Percentiles rank a stretch among this genome's conserved stretches.
Conservation (phyloP, 2,329 filamentous ascomycete species). For the Aspergillus novofumigatus region DNA sequence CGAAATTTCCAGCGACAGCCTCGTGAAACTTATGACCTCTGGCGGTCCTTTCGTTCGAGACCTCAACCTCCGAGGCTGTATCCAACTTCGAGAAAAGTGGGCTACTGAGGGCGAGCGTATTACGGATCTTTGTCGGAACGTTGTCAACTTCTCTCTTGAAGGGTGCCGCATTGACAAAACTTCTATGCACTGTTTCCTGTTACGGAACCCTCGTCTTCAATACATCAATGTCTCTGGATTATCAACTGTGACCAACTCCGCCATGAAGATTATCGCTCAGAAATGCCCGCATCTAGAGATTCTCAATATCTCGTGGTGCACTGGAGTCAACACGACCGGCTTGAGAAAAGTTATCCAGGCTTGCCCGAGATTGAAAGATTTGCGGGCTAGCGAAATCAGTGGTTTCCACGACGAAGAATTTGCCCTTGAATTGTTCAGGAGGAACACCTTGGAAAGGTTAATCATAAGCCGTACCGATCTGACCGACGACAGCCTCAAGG, state of each 20-base stretch:
- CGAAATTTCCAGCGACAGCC: constrained; percentile 75
- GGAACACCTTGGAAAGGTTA: constrained; percentile 78
- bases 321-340: constrained; percentile 73
- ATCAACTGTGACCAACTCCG: constrained; percentile 68
- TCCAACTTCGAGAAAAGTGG: constrained; percentile 82
- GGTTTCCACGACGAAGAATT: constrained; percentile 74
- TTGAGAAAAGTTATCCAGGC: constrained; percentile 67
- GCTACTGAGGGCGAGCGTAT: constrained; percentile 63
- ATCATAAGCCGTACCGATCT: constrained; percentile 74
- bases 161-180: constrained; percentile 81
- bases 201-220: constrained; percentile 73
- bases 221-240: constrained; percentile 84
- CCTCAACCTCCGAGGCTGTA: constrained; percentile 84
- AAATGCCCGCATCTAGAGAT: constrained; percentile 77
- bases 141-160: constrained; percentile 83
- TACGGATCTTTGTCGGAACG: constrained; percentile 78
- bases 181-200: constrained; percentile 71
- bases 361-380: constrained; percentile 70
- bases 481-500: constrained; percentile 67
- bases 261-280: constrained; percentile 79
- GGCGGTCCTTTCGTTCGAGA: constrained; percentile 88
- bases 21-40: constrained; percentile 77
- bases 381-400: constrained; percentile 75
- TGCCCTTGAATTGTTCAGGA: constrained; percentile 69
- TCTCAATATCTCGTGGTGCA: constrained; percentile 91